phyloP scores from a whole-genome alignment of 805 yeast species.

The Kodamaea leandrae region DNA sequence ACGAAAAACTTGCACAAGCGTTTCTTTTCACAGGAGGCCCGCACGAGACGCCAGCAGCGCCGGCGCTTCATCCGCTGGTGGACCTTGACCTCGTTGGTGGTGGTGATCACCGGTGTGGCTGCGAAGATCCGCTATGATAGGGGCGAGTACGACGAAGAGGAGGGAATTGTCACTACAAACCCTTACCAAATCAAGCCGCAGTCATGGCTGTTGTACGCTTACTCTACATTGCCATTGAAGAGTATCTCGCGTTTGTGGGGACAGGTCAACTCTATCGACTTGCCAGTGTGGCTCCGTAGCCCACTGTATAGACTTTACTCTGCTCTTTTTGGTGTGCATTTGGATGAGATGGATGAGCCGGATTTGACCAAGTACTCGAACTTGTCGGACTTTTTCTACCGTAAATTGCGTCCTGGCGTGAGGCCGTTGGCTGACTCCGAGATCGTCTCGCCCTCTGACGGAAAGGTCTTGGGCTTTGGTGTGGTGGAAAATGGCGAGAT shows the following conservation, averaged over 20 bases:
- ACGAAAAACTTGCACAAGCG: constrained; percentile 37
- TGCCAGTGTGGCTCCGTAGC: constrained; percentile 85
- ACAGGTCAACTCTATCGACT: constrained; percentile 70
- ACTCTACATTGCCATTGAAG: constrained; percentile 86
- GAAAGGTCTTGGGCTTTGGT: constrained; percentile 84
- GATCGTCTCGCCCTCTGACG: constrained; percentile 91
- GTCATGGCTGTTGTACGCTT: constrained; percentile 88
- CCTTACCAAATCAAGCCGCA: constrained; percentile 56
- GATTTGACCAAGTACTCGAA: constrained; percentile 73
- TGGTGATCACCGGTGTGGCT: constrained; percentile 55
- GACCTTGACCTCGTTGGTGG: constrained; percentile 51
- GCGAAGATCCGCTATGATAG: constrained; percentile 41
- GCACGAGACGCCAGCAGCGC: constrained; percentile 37
- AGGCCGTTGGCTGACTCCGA: constrained; percentile 70
- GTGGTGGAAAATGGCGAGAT: constrained; percentile 77
- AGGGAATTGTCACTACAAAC: constrained; percentile 20
- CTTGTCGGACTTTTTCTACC: constrained; percentile 86
- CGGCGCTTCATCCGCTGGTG: constrained; percentile 49
- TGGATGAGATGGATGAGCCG: constrained; percentile 84
- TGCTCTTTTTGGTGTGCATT: constrained; percentile 76
- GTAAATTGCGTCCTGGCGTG: constrained; percentile 72
- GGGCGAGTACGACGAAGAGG: constrained; percentile 29
- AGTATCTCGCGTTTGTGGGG: constrained; percentile 96
- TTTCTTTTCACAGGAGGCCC: constrained; percentile 43
- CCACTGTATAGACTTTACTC: constrained; percentile 82